Evolutionary conservation across 202 grass and related monocot genomes (phyloP).

Genomic region (Zoysia matrella): DNA sequence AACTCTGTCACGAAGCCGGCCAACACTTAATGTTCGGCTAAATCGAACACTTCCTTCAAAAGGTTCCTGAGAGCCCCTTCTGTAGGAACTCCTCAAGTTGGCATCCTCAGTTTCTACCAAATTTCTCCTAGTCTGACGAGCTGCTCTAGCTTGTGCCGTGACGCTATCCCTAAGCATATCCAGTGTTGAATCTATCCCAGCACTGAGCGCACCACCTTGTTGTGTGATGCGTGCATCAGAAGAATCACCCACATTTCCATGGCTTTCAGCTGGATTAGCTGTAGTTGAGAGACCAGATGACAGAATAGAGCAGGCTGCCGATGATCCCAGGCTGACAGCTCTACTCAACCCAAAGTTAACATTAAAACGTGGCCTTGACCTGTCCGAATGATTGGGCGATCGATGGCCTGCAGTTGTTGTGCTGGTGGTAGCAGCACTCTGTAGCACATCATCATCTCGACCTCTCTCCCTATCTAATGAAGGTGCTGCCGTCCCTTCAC

Average conservation of each 20-base stretch:
- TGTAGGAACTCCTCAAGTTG: slow-evolving; percentile 56
- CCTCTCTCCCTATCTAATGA: slow-evolving; percentile 52
- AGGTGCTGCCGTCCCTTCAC: slow-evolving; percentile 43
- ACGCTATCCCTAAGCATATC: slow-evolving; percentile 60
- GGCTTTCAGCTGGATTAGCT: slow-evolving; percentile 47
- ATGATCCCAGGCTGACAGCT: slow-evolving; percentile 89
- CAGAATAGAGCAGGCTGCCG: slow-evolving; percentile 63
- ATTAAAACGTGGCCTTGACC: slow-evolving; percentile 57
- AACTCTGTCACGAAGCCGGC: slow-evolving; percentile 91
- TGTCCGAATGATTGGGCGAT: slow-evolving; percentile 47
- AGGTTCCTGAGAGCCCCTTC: slow-evolving; percentile 79
- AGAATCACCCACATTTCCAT: slow-evolving; percentile 21
- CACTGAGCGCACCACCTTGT: slow-evolving; percentile 20
- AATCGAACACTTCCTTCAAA: slow-evolving; percentile 86
- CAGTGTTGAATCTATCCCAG: slow-evolving; percentile 56
- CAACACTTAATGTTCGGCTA: slow-evolving; percentile 85
- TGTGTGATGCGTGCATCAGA: slow-evolving; percentile 33
- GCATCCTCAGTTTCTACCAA: slow-evolving; percentile 66
- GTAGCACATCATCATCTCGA: slow-evolving; percentile 41
- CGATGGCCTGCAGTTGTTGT: slow-evolving; percentile 12
- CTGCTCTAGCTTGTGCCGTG: slow-evolving; percentile 61
- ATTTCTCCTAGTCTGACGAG: slow-evolving; percentile 60
- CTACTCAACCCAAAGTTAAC: slow-evolving; percentile 81
- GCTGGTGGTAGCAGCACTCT: slow-evolving; percentile 46
- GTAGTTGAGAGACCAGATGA: slow-evolving; percentile 52